Conservation (phyloP, 345 rosid species). For the Streptanthus diversifolius region DNA sequence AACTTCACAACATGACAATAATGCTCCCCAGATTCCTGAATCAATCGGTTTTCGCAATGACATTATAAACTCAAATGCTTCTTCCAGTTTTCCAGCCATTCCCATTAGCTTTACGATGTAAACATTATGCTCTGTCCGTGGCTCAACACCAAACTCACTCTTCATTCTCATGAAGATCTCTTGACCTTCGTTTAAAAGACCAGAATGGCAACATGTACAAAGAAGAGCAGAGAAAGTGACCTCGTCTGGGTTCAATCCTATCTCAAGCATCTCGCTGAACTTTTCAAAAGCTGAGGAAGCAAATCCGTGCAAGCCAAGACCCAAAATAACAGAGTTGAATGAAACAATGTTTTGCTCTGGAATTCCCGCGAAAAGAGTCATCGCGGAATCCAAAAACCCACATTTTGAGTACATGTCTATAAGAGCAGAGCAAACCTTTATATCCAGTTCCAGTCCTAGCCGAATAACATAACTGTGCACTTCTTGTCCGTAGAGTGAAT, state of each 20-base stretch:
- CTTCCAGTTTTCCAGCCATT: conserved; percentile 61
- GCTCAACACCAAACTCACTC: conserved; percentile 57
- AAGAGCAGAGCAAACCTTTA: conserved; percentile 68
- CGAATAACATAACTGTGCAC: conserved; percentile 60
- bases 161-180: conserved; percentile 61
- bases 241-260: conserved; percentile 57
- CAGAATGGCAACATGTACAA: conserved; percentile 75
- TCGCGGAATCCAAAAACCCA: conserved; percentile 51
- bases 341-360: conserved; percentile 45
- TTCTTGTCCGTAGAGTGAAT: conserved; percentile 47
- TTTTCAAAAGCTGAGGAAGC: conserved; percentile 58
- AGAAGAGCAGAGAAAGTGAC: conserved; percentile 78
- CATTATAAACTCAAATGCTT: conserved; percentile 55
- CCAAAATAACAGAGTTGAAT: conserved; percentile 66
- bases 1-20: conserved; percentile 72
- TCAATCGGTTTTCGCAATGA: conserved; percentile 63
- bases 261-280: conserved; percentile 48
- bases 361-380: conserved; percentile 46
- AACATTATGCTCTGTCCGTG: conserved; percentile 63
- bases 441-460: conserved; percentile 50
- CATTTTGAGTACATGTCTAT: conserved; percentile 81
- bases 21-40: conserved; percentile 75
- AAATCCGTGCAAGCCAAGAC: conserved; percentile 70
- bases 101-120: conserved; percentile 82
- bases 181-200: conserved; percentile 55